phyloP scores from a whole-genome alignment of 164 flowering plant genomes.

The Vitis cinerea region DNA sequence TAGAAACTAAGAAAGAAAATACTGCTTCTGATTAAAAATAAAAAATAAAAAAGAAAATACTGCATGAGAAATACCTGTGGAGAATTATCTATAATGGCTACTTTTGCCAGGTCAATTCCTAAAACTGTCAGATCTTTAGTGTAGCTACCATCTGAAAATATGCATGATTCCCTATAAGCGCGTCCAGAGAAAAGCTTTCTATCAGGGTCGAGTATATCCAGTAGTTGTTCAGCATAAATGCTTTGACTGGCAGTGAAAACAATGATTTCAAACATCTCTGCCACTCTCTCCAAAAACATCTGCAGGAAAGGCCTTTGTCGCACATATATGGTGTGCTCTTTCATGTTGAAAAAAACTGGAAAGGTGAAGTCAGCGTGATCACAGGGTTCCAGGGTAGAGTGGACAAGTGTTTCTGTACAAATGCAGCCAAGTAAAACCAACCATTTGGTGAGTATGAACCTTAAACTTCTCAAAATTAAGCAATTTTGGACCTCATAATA shows the following conservation, averaged over 20 bases:
- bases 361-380: slow-evolving; percentile 93
- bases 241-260: slow-evolving; percentile 98
- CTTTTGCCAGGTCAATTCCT: slow-evolving; percentile 94
- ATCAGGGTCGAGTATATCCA: slow-evolving; percentile 83
- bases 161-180: slow-evolving; percentile 92
- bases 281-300: slow-evolving; percentile 72
- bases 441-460: background rate
- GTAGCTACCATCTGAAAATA: slow-evolving; percentile 78
- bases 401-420: slow-evolving; percentile 93
- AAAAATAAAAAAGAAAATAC: background rate
- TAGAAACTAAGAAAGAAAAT: background rate
- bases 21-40: no score
- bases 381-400: slow-evolving; percentile 73
- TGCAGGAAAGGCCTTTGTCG: slow-evolving; percentile 77
- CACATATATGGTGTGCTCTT: slow-evolving; percentile 90
- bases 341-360: slow-evolving; percentile 73
- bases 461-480: no score
- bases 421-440: slow-evolving; percentile 5
- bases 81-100: slow-evolving; percentile 87
- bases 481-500: no score
- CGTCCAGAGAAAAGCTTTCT: slow-evolving; percentile 71
- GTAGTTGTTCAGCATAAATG: slow-evolving; percentile 82
- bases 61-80: slow-evolving; percentile 74
- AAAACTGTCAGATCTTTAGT: slow-evolving; percentile 91
- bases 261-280: slow-evolving; percentile 89